Base-by-base conservation (phyloP, 2,329 filamentous ascomycete genomes). In the Neonectria sp. region DNA sequence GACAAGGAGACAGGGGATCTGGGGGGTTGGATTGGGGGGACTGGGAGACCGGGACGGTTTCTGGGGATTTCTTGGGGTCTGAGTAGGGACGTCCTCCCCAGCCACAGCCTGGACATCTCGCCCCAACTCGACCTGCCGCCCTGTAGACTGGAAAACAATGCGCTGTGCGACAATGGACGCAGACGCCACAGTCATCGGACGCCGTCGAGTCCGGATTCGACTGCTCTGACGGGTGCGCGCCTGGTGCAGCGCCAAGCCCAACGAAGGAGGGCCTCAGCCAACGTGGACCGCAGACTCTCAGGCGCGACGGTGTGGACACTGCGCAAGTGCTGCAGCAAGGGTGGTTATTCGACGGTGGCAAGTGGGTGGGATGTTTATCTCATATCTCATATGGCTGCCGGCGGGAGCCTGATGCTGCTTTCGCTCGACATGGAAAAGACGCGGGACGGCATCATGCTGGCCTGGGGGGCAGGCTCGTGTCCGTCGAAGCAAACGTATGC, bases 181-280 rank as follows among this genome's bases (percentile, higher is more conserved):
- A 24, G n/a, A 24, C 40, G 40, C 40, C 40, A 45, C 40, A 12
- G 17, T n/a, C 8, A 12, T 45, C 7, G n/a, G n/a, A 45, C 11
- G 40, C 40, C 17, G 40, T 45, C 40, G 40, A 45, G 40, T 45
- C 40, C 40, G 4, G 17, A 45, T 45, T 21, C n/a, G 40, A 24
- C n/a, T 24, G n/a, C 40, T 45, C n/a, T 12, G 8, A 11, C 8
- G 40, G 40, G 12, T 58, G 46, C n/a, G 58, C 56, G 33, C 31
- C 45, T 69, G 63, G 72, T 53, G 56, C 46, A 55, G 43, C 66
- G 67, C 70, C 64, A 73, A 75, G 73, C 8, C 63, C 59, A 46
- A 55, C 51, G 31, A 48, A 7, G 56, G 55, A 52, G 62, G 29
- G 35, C 58, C 53, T 35, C 29, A 58, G 48, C 70, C 63, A 71